Conservation (phyloP, 371 early-diverging fungal species). For the Syncephalastrum sp. region DNA sequence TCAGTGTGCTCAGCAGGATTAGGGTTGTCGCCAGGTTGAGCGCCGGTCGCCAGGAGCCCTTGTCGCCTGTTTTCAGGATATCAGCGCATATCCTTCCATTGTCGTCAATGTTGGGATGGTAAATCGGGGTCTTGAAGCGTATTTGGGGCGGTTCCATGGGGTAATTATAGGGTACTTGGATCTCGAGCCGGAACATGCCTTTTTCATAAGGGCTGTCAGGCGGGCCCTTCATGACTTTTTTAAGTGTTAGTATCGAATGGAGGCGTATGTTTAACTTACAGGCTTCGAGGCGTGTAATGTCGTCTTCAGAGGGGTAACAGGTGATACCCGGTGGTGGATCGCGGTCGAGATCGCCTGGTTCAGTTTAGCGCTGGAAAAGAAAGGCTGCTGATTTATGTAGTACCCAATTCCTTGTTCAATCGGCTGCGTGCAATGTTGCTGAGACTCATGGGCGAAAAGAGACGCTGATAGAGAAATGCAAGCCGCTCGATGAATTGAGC, state of each 20-base stretch:
- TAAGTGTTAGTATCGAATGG: neutral
- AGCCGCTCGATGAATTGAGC: too few species aligned
- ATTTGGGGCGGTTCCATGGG: constrained; percentile 56
- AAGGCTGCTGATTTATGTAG: too few species aligned
- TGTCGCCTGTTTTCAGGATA: constrained; percentile 46
- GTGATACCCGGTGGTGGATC: constrained; percentile 52
- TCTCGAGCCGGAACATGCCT: constrained; percentile 46
- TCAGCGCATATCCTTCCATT: constrained; percentile 55
- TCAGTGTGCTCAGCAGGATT: constrained; percentile 34
- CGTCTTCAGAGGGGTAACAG: constrained; percentile 48
- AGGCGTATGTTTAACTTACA: constrained; percentile 26
- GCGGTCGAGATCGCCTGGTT: constrained; percentile 32
- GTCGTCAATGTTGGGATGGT: constrained; percentile 58
- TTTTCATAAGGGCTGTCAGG: constrained; percentile 53
- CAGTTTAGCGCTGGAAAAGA: neutral
- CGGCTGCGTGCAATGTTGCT: too few species aligned
- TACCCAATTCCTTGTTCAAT: too few species aligned
- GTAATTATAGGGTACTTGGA: constrained; percentile 42
- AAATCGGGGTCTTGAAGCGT: constrained; percentile 49
- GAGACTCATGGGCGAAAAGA: too few species aligned
- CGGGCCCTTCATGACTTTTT: constrained; percentile 49
- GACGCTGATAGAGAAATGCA: too few species aligned
- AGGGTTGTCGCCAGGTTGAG: constrained; percentile 44
- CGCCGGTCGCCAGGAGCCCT: constrained; percentile 54
- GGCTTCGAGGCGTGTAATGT: constrained; percentile 39